These are phyloP conservation scores for Trichosporon sp. DNA, from an alignment of 1,284 basidiomycete species.

Conservation along the genomic window DNA sequence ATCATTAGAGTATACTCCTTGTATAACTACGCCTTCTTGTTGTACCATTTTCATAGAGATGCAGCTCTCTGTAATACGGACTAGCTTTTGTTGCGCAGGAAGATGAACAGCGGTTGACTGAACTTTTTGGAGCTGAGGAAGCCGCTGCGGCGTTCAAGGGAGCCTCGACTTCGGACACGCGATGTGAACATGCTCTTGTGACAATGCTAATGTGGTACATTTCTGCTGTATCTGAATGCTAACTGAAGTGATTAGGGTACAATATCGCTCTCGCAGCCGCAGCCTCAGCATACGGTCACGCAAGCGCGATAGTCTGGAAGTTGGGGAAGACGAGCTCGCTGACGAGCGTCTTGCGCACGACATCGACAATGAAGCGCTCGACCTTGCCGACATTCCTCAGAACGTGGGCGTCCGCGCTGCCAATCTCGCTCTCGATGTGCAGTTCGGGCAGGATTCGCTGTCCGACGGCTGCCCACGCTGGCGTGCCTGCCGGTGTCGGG, in stretches of 20 bases:
- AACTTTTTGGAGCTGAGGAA: too few relatives aligned
- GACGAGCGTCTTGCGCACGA: slow-evolving; percentile 89
- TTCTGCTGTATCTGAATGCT: slow-evolving; percentile 6
- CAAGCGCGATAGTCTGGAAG: slow-evolving; percentile 72
- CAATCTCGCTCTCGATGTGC: slow-evolving; percentile 93
- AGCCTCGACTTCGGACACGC: too few relatives aligned
- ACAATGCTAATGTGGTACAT: slow-evolving; percentile 7
- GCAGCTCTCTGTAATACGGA: slow-evolving; percentile 11
- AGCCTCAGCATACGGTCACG: slow-evolving; percentile 4
- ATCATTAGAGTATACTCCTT: not conserved
- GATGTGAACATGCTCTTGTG: too few relatives aligned
- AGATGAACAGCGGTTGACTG: not conserved
- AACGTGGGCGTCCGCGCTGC: slow-evolving; percentile 92
- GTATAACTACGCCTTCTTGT: slow-evolving; percentile 18
- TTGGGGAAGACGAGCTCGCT: slow-evolving; percentile 93
- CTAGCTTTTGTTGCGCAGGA: not conserved
- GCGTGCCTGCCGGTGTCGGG: slow-evolving; percentile 9
- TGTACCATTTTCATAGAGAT: slow-evolving; percentile 3
- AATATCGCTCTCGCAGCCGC: not conserved
- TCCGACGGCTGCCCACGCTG: slow-evolving; percentile 63
- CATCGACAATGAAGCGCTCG: slow-evolving; percentile 92
- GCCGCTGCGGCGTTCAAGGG: not conserved
- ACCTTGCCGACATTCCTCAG: slow-evolving; percentile 95
- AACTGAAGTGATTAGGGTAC: not conserved
- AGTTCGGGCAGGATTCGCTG: slow-evolving; percentile 86